These are phyloP conservation scores for Suillus paluster DNA, from an alignment of 768 basidiomycete species.

Conservation along the genomic window DNA sequence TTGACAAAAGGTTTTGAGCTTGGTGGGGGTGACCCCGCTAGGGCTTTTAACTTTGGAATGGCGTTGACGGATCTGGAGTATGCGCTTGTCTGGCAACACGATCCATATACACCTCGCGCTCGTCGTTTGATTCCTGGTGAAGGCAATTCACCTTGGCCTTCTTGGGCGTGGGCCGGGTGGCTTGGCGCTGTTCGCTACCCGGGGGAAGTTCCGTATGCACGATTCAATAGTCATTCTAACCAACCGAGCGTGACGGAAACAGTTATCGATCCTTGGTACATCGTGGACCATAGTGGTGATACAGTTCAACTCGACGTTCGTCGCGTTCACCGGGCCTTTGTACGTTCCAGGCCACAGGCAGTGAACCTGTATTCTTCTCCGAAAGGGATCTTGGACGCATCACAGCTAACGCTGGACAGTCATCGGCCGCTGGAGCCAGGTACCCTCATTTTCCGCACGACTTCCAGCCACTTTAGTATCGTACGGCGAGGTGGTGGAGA, in stretches of 20 bases:
- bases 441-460: conserved; percentile 28
- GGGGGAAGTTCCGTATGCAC: background rate
- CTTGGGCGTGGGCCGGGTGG: background rate
- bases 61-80: no score
- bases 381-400: background rate
- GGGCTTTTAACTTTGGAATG: no score
- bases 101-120: no score
- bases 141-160: conserved; percentile 5
- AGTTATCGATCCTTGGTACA: conserved; percentile 18
- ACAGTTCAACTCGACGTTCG: conserved; percentile 18
- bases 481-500: conserved; percentile 6
- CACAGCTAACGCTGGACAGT: background rate
- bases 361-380: conserved; percentile 8
- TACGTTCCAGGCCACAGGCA: background rate
- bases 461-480: conserved; percentile 12
- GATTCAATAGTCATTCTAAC: background rate
- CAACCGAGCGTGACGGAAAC: conserved; percentile 11
- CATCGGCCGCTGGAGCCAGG: conserved; percentile 12
- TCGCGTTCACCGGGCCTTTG: conserved; percentile 6
- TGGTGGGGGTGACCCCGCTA: no score
- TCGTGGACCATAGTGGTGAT: conserved; percentile 15
- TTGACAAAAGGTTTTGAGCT: background rate
- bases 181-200: background rate
- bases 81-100: no score
- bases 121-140: no score